A percentile compares a stretch with the other conserved stretches of the same genome.
Conservation (phyloP, 306 rosid species). For the Mucuna pruriens region DNA sequence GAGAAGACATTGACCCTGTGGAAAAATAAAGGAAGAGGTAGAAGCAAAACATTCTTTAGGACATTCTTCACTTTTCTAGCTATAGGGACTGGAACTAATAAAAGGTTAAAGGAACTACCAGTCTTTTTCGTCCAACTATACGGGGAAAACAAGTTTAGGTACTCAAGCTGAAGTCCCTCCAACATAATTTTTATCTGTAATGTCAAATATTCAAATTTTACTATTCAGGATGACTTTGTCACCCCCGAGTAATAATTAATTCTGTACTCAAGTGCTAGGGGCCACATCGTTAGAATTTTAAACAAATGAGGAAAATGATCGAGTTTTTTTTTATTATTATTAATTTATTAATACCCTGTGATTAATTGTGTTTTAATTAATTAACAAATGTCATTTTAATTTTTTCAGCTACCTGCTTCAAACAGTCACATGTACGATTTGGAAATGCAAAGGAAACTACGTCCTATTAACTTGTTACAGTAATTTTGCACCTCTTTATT, state of each 20-base stretch:
- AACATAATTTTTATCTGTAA: not conserved
- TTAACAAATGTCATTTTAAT: not conserved
- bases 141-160: not conserved
- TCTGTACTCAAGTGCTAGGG: not conserved
- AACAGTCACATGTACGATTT: not conserved
- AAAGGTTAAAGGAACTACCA: constrained; percentile 14
- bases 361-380: not conserved
- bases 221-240: not conserved
- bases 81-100: not conserved
- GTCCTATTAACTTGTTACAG: not conserved
- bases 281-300: not conserved
- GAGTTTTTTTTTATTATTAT: not conserved
- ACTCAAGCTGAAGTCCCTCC: not conserved
- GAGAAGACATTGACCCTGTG: constrained; percentile 36
- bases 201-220: not conserved
- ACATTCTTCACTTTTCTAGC: constrained; percentile 40
- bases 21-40: constrained; percentile 20
- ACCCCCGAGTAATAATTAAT: not conserved
- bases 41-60: constrained; percentile 42
- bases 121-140: not conserved
- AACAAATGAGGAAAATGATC: not conserved
- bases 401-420: not conserved
- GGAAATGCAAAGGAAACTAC: not conserved
- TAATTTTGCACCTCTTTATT: not conserved
- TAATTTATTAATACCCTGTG: not conserved